Percentiles rank a stretch among this genome's conserved stretches.
phyloP scores from a whole-genome alignment of 2,329 filamentous ascomycete species.

The Penicillium verrucosum region DNA sequence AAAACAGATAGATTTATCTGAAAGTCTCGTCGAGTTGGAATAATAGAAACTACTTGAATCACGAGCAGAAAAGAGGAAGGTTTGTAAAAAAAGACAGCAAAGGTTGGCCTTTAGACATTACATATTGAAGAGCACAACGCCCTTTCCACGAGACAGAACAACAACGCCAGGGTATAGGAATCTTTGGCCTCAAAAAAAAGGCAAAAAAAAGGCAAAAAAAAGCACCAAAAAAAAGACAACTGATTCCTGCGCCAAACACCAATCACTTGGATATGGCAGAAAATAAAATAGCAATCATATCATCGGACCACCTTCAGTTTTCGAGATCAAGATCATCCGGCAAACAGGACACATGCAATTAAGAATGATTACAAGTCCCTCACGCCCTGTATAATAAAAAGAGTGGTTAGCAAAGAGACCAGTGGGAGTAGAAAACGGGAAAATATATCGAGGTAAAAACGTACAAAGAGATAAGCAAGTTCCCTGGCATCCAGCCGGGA shows the following conservation, averaged over 20 bases:
- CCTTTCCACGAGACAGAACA: background rate
- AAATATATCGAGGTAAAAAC: constrained; percentile 10
- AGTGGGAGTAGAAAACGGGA: background rate
- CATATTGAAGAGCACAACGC: background rate
- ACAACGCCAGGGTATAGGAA: constrained; percentile 11
- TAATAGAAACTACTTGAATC: background rate
- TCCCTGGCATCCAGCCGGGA: constrained; percentile 65
- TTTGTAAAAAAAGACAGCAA: background rate
- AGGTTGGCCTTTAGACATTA: background rate
- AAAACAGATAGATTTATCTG: constrained; percentile 1
- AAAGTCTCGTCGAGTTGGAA: background rate
- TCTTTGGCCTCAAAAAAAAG: background rate
- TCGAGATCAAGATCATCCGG: background rate
- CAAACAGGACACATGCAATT: background rate
- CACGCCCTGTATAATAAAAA: constrained; percentile 20
- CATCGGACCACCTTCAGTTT: background rate
- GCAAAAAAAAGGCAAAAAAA: background rate
- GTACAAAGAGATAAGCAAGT: constrained; percentile 66
- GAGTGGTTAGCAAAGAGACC: constrained; percentile 6
- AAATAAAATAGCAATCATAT: background rate
- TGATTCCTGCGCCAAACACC: background rate
- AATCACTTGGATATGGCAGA: background rate
- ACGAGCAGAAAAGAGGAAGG: background rate
- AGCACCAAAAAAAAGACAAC: background rate
- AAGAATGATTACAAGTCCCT: background rate